Conservation (phyloP, 1,284 basidiomycete species). For the Polyporus tsugae region DNA sequence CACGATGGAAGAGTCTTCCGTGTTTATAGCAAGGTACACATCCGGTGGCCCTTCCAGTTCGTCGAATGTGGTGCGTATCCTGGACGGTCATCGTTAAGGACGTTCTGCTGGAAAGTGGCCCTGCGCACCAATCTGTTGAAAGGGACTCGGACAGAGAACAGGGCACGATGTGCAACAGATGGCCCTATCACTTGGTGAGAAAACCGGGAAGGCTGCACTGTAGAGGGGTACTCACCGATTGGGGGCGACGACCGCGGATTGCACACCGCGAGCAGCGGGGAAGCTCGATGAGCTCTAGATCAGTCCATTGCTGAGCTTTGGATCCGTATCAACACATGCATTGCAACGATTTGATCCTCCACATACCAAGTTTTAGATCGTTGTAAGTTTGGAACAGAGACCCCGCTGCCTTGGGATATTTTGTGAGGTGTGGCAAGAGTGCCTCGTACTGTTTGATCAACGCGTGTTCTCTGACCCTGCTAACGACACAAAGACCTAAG, state of each 20-base stretch:
- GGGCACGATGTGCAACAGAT: constrained; percentile 63
- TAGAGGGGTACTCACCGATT: constrained; percentile 53
- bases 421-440: constrained; percentile 37
- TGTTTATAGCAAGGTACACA: constrained; percentile 74
- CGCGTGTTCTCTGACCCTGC: background rate
- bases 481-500: too few species aligned
- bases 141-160: constrained; percentile 72
- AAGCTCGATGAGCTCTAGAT: constrained; percentile 69
- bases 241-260: constrained; percentile 64
- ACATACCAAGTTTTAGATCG: constrained; percentile 43
- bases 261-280: constrained; percentile 61
- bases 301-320: constrained; percentile 75
- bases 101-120: background rate
- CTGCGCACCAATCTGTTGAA: constrained; percentile 55
- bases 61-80: constrained; percentile 65
- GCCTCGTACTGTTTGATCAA: constrained; percentile 34
- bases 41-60: constrained; percentile 56
- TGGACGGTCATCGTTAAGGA: constrained; percentile 37
- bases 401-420: constrained; percentile 44
- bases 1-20: constrained; percentile 81
- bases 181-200: constrained; percentile 40
- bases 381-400: constrained; percentile 48
- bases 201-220: background rate
- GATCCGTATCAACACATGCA: background rate
- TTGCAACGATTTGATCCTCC: background rate